These are phyloP conservation scores for Lophium mytilinum DNA, from an alignment of 495 filamentous ascomycete species.

Conservation along the genomic window DNA sequence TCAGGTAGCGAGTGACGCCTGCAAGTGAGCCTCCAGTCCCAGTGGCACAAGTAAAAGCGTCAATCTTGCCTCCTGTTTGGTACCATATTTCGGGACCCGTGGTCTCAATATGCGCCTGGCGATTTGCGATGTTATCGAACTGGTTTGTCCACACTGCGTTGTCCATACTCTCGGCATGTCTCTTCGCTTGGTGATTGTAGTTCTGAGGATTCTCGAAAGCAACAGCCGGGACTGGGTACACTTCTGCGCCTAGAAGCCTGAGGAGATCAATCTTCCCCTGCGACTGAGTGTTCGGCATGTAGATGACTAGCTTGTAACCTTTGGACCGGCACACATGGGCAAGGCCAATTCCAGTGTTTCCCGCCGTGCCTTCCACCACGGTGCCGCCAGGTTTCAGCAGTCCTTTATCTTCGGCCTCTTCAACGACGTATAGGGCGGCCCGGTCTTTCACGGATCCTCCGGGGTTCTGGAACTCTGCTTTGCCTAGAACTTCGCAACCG, in stretches of 20 bases:
- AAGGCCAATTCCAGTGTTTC: conserved; percentile 95
- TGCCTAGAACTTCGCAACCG: conserved; percentile 89
- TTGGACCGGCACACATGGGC: conserved; percentile 92
- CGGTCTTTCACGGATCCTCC: conserved; percentile 96
- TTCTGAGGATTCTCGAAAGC: conserved; percentile 94
- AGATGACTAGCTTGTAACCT: conserved; percentile 93
- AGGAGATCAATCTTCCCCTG: conserved; percentile 96
- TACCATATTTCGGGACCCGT: conserved; percentile 96
- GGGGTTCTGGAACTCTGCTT: conserved; percentile 98
- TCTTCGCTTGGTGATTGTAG: conserved; percentile 90
- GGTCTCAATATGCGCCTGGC: conserved; percentile 90
- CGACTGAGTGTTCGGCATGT: conserved; percentile 98
- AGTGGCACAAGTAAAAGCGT: conserved; percentile 93
- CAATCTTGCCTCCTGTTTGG: conserved; percentile 79
- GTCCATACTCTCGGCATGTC: conserved; percentile 74
- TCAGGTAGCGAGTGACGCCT: conserved; percentile 82
- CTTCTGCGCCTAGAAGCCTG: conserved; percentile 86
- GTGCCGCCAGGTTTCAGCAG: conserved; percentile 78
- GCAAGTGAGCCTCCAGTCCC: conserved; percentile 90
- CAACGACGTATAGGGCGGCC: conserved; percentile 86
- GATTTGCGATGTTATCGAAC: conserved; percentile 94
- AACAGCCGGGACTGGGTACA: conserved; percentile 94
- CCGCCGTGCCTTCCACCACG: conserved; percentile 92
- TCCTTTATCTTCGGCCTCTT: conserved; percentile 85
- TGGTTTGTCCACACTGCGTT: conserved; percentile 99